Base-by-base conservation (phyloP, 129 eudicot species). In the Lonicera japonica region DNA sequence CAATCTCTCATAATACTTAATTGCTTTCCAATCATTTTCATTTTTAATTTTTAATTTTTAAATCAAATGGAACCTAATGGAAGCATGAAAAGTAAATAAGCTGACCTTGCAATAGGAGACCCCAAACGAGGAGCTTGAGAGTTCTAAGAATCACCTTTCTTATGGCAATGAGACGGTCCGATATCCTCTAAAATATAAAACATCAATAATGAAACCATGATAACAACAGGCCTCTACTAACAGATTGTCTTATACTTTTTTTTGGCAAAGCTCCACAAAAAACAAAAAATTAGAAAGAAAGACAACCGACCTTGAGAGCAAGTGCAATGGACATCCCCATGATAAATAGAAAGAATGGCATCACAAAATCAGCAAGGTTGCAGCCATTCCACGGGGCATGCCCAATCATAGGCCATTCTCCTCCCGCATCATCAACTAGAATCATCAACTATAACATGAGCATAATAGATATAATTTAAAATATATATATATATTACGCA, bases 341-440 rank as follows among this genome's bases (percentile, higher is more conserved):
- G 62, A 86, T 89, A 53, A 89, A 89, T 40, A 89, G 72, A 68
- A 89, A 89, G 68, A 89, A 89, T 29, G 97, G 95, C 97, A 89
- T 89, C 56, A 89, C 97, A 70, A 89, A 89, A 82, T 89, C 97
- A 64, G 97, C 97, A 67, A 89, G 90, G 62, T 80, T 81, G 75
- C 86, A 80, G 18, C 97, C 95, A 19, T 89, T 76, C 97, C 95
- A 86, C 58, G 97, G 91, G 16, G 97, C 86, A 74, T 89, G 97
- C 18, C 77, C 77, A 39, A 89, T 86, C 69, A 60, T 56, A 55
- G 95, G 95, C 90, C 88, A 83, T 63, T 77, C 91, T 25, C 79
- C 97, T 61, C 97, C 95, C 51, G 97, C 95, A 71, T 89, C 97
- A 81, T 89, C 97, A 45, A 89, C 97, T 77, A 89, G 72, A 63